These are phyloP conservation scores for Luzula sylvatica DNA, from an alignment of 176 grass and related monocot genomes.

Conservation along the genomic window DNA sequence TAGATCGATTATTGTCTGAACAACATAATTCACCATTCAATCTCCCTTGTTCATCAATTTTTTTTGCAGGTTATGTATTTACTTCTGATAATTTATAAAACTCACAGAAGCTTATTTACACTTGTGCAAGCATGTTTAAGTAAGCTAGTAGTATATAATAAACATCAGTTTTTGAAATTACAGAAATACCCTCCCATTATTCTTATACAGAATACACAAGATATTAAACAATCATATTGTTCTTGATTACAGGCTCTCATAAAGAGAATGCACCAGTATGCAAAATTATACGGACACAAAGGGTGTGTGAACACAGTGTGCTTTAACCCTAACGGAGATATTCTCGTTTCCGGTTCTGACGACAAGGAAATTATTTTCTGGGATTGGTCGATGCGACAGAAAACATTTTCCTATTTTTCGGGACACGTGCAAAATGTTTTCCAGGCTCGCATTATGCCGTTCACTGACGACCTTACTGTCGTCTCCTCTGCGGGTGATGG, in stretches of 20 bases:
- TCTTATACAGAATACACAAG: too few species aligned
- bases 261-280: slow-evolving; percentile 47
- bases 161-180: slow-evolving; percentile 7
- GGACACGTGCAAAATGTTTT: slow-evolving; percentile 75
- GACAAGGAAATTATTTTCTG: slow-evolving; percentile 72
- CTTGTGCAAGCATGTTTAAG: not conserved
- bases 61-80: slow-evolving; percentile 19
- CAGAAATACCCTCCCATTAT: too few species aligned
- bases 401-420: slow-evolving; percentile 52
- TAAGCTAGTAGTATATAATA: too few species aligned
- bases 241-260: slow-evolving; percentile 36
- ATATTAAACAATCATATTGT: too few species aligned
- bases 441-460: slow-evolving; percentile 70
- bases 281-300: slow-evolving; percentile 51
- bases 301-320: slow-evolving; percentile 73
- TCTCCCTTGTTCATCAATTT: slow-evolving; percentile 5
- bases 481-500: slow-evolving; percentile 67
- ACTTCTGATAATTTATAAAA: slow-evolving; percentile 12
- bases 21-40: too few species aligned
- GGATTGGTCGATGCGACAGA: slow-evolving; percentile 58
- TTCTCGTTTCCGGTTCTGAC: slow-evolving; percentile 77
- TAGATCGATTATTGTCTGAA: not conserved
- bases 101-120: not conserved
- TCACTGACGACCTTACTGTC: slow-evolving; percentile 52
- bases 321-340: slow-evolving; percentile 55